phyloP scores from a whole-genome alignment of 345 rosid species.

The Eutrema heterophyllum region DNA sequence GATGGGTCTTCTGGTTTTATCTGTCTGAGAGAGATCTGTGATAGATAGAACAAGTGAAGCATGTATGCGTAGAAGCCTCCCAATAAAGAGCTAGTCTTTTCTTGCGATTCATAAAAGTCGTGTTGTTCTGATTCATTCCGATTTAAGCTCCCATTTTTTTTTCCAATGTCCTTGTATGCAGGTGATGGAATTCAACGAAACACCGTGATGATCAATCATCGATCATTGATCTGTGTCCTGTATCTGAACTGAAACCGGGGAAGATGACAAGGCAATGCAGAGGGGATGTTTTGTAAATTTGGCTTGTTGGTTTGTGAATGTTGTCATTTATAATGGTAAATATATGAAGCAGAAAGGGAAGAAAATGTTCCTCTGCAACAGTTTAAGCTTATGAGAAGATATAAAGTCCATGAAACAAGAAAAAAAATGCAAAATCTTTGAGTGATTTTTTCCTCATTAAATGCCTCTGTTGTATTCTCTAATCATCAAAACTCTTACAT shows the following conservation, averaged over 20 bases:
- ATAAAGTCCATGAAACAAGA: not conserved
- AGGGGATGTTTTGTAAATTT: conserved; percentile 10
- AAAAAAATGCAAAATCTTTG: too few relatives aligned
- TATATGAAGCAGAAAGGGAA: conserved; percentile 28
- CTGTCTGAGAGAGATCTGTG: not conserved
- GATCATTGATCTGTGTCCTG: not conserved
- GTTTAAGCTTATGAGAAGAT: not conserved
- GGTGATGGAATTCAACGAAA: conserved; percentile 38
- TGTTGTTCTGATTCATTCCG: not conserved
- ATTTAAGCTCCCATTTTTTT: not conserved
- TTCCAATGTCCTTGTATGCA: conserved; percentile 8
- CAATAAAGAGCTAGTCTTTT: not conserved
- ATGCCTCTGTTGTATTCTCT: not conserved
- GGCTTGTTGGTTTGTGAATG: conserved; percentile 30
- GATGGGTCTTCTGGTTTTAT: conserved; percentile 3
- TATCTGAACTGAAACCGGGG: conserved; percentile 22
- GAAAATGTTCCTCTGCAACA: conserved; percentile 24
- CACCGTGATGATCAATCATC: conserved; percentile 15
- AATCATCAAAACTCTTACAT: conserved; percentile 1
- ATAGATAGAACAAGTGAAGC: not conserved
- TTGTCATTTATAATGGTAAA: conserved; percentile 20
- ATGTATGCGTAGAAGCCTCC: not conserved
- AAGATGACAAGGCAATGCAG: conserved; percentile 25
- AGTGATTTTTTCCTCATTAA: not conserved
- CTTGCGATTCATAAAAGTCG: not conserved